Evolutionary conservation across 2,329 filamentous ascomycete species (phyloP).

Genomic region (Colletotrichum sublineola): DNA sequence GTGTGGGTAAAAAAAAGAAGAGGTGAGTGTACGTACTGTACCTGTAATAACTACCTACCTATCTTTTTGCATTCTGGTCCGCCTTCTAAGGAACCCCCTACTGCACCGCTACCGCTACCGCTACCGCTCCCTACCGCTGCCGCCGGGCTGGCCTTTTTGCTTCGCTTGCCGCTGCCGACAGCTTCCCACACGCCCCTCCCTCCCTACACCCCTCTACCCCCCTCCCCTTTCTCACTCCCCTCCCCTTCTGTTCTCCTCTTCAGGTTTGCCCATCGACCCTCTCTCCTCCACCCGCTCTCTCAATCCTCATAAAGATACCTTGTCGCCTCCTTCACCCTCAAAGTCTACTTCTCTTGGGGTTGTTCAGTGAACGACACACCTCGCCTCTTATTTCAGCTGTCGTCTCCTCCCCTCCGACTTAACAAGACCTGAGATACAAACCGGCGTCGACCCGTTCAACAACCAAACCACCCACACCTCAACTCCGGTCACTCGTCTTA

Average conservation of each 20-base stretch:
- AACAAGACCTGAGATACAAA: not conserved
- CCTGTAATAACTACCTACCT: no score
- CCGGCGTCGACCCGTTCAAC: not conserved
- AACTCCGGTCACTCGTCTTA: constrained; percentile 29
- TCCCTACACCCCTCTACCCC: not conserved
- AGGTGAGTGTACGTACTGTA: not conserved
- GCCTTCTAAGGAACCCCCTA: constrained; percentile 9
- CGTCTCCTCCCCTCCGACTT: constrained; percentile 21
- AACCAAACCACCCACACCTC: not conserved
- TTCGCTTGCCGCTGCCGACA: constrained; percentile 37
- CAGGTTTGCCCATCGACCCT: not conserved
- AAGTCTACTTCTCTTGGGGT: constrained; percentile 15
- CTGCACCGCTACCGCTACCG: constrained; percentile 1
- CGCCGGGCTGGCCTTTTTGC: constrained; percentile 17
- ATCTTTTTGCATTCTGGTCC: not conserved
- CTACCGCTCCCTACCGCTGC: constrained; percentile 14
- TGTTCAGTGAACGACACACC: constrained; percentile 31
- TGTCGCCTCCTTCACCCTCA: constrained; percentile 32
- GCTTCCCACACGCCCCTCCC: constrained; percentile 7
- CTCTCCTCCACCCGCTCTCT: constrained; percentile 14
- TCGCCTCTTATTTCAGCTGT: constrained; percentile 42
- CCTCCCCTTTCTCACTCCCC: not conserved
- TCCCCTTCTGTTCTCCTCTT: constrained; percentile 39
- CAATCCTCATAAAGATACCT: constrained; percentile 27
- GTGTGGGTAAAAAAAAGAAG: not conserved